Conservation (phyloP, 305 asterid species). For the Ilex paraguariensis region DNA sequence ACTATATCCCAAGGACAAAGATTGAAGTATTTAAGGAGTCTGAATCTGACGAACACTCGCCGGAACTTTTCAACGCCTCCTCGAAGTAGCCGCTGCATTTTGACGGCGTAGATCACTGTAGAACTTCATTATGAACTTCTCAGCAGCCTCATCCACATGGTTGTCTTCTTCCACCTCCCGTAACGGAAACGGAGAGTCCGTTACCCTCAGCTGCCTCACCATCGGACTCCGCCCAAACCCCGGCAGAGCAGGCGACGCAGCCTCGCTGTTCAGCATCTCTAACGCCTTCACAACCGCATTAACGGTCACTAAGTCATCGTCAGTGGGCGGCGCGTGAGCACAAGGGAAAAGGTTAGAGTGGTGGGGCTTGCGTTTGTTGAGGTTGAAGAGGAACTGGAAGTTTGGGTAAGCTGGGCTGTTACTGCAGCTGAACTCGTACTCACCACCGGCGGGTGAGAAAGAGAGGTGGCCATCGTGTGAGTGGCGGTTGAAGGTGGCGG, state of each 20-base stretch:
- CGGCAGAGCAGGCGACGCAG: slow-evolving; percentile 44
- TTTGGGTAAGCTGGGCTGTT: slow-evolving; percentile 39
- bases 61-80: too few relatives aligned
- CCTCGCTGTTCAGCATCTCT: slow-evolving; percentile 30
- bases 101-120: slow-evolving; percentile 47
- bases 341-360: slow-evolving; percentile 4
- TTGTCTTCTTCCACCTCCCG: slow-evolving; percentile 24
- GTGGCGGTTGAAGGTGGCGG: slow-evolving; percentile 17
- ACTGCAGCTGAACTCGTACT: slow-evolving; percentile 71
- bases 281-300: slow-evolving; percentile 28
- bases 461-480: slow-evolving; percentile 16
- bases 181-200: slow-evolving; percentile 66
- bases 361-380: slow-evolving; percentile 29
- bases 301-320: slow-evolving; percentile 17
- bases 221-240: slow-evolving; percentile 54
- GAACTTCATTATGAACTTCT: slow-evolving; percentile 33
- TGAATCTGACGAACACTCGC: too few relatives aligned
- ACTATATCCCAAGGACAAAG: too few relatives aligned
- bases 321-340: slow-evolving; percentile 17
- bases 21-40: too few relatives aligned
- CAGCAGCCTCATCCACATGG: slow-evolving; percentile 62
- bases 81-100: background rate
- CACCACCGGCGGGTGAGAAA: slow-evolving; percentile 25
- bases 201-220: slow-evolving; percentile 70
- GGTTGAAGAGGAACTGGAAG: slow-evolving; percentile 42